Percentiles rank a stretch among this genome's conserved stretches.
phyloP scores from a whole-genome alignment of 192 early-diverging fungal species.

The Coemansia sp. region DNA sequence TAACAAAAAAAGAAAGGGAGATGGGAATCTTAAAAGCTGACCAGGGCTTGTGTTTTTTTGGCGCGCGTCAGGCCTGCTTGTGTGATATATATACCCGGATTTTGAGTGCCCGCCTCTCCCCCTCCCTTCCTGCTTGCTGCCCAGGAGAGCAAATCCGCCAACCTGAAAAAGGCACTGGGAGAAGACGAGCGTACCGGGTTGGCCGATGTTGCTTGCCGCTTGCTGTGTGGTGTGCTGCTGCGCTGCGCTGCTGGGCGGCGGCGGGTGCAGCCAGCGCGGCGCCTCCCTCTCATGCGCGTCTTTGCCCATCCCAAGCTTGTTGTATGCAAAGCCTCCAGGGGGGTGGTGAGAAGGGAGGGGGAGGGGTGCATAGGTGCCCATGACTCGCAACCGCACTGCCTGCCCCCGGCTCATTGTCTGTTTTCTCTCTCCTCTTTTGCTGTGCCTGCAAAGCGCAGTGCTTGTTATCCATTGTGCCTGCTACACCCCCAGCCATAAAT shows the following conservation, averaged over 20 bases:
- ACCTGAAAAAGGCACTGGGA: background rate
- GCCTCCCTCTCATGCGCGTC: slow-evolving; percentile 6
- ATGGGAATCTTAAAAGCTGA: slow-evolving; percentile 17
- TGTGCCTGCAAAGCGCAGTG: slow-evolving; percentile 11
- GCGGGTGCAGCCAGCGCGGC: slow-evolving; percentile 9
- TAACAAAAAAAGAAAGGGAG: slow-evolving; percentile 15
- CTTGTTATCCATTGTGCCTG: slow-evolving; percentile 20
- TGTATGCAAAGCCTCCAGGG: background rate
- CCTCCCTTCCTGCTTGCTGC: too few relatives aligned
- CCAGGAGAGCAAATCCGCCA: slow-evolving; percentile 6
- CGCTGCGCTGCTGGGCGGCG: slow-evolving; percentile 8
- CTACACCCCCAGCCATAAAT: slow-evolving; percentile 19
- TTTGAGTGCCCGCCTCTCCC: slow-evolving; percentile 15
- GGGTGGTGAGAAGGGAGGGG: slow-evolving; percentile 4
- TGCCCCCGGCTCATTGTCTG: slow-evolving; percentile 43
- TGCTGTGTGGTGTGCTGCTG: slow-evolving; percentile 7
- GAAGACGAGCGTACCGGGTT: slow-evolving; percentile 5
- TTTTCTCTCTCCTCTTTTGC: slow-evolving; percentile 8
- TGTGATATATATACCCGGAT: slow-evolving; percentile 15
- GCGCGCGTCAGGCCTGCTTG: slow-evolving; percentile 9
- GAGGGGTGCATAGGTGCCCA: slow-evolving; percentile 26
- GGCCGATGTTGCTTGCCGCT: background rate
- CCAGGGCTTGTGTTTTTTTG: background rate
- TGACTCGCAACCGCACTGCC: slow-evolving; percentile 26
- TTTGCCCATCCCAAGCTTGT: slow-evolving; percentile 6